phyloP scores from a whole-genome alignment of 2,329 filamentous ascomycete genomes.

The Xylariaceae sp. region DNA sequence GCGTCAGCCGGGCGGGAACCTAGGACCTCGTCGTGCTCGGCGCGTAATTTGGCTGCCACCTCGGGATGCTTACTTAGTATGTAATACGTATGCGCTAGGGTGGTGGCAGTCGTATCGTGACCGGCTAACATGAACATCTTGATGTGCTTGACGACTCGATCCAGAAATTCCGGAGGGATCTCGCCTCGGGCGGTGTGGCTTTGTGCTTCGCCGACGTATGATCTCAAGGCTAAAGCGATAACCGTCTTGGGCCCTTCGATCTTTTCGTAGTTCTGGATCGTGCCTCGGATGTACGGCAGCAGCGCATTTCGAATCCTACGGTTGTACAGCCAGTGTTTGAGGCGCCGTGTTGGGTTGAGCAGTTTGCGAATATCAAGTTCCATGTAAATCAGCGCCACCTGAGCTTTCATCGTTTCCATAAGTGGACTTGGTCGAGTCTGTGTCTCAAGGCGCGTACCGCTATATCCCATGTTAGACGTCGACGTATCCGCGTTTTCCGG shows the following conservation, averaged over 20 bases:
- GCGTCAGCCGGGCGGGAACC: conserved; percentile 43
- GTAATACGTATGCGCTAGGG: conserved; percentile 32
- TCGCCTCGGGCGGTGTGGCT: conserved; percentile 10
- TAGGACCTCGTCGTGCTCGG: conserved; percentile 46
- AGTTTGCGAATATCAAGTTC: conserved; percentile 20
- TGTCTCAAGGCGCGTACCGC: conserved; percentile 25
- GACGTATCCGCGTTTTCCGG: background rate
- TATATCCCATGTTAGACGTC: conserved; percentile 15
- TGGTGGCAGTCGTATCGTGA: conserved; percentile 38
- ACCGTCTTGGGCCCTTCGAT: conserved; percentile 33
- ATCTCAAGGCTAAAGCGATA: conserved; percentile 33
- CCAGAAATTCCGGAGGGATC: conserved; percentile 26
- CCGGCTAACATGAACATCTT: conserved; percentile 39
- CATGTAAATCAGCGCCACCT: conserved; percentile 26
- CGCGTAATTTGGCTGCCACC: conserved; percentile 27
- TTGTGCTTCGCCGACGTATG: conserved; percentile 27
- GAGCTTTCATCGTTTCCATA: conserved; percentile 24
- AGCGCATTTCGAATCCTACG: conserved; percentile 33
- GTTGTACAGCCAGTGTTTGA: conserved; percentile 34
- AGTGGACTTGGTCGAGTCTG: conserved; percentile 20
- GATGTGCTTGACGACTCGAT: conserved; percentile 31
- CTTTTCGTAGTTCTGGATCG: conserved; percentile 29
- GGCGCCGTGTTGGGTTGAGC: conserved; percentile 24
- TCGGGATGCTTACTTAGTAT: conserved; percentile 29
- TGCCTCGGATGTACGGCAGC: conserved; percentile 31